Conservation (phyloP, 2,329 filamentous ascomycete genomes). For the Alternaria sp. region DNA sequence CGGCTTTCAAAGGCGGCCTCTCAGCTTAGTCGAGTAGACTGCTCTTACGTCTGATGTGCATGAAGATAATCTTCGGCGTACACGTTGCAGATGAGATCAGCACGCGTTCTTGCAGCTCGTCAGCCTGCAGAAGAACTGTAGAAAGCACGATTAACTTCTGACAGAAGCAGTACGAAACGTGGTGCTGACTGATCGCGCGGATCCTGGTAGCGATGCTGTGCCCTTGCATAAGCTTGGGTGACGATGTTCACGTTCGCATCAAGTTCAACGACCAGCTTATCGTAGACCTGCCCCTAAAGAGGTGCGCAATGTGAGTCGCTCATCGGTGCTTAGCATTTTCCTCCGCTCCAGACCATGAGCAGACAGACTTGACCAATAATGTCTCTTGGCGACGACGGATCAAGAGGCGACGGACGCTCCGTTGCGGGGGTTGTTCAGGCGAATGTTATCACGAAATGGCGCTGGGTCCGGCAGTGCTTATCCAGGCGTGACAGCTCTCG, state of each 20-base stretch:
- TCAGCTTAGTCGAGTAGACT: neutral
- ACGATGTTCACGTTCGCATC: constrained; percentile 6
- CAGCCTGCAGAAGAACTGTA: neutral
- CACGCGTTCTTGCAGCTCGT: neutral
- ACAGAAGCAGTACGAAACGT: constrained; percentile 20
- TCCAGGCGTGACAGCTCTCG: constrained; percentile 10
- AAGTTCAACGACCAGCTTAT: constrained; percentile 4
- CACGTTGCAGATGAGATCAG: neutral
- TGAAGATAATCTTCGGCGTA: neutral
- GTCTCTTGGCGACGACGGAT: neutral
- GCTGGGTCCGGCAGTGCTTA: constrained; percentile 15
- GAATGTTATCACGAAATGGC: constrained; percentile 20
- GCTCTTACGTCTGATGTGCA: neutral
- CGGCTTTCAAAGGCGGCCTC: neutral
- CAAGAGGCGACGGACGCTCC: constrained; percentile 16
- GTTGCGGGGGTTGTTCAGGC: constrained; percentile 11
- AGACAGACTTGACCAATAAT: constrained; percentile 11
- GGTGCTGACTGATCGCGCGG: constrained; percentile 12
- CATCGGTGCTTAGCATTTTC: constrained; percentile 8
- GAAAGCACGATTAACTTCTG: constrained; percentile 19
- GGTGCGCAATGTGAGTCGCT: constrained; percentile 2
- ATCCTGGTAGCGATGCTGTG: neutral
- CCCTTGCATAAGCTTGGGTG: constrained; percentile 12
- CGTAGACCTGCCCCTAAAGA: neutral
- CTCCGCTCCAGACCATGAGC: neutral